These are phyloP conservation scores for Fusarium scirpi DNA, from an alignment of 2,329 filamentous ascomycete species.

Conservation along the genomic window DNA sequence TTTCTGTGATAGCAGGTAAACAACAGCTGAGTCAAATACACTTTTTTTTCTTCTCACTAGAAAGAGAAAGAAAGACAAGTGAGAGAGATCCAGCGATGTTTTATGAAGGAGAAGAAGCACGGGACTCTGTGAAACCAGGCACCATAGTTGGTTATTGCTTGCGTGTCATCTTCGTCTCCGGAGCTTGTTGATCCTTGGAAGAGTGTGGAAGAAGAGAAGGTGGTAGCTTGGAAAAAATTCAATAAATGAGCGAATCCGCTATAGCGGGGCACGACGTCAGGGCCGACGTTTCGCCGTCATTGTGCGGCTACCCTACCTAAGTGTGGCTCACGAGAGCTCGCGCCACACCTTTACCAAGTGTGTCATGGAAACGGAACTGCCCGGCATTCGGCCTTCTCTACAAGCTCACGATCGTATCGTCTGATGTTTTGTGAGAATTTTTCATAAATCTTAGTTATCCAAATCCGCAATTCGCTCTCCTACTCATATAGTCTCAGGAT, in stretches of 20 bases:
- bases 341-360: slow-evolving; percentile 26
- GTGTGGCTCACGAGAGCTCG: slow-evolving; percentile 19
- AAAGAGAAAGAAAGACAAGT: slow-evolving; percentile 16
- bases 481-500: no score
- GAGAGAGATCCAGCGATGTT: slow-evolving; percentile 16
- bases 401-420: slow-evolving; percentile 27
- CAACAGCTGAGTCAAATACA: slow-evolving; percentile 32
- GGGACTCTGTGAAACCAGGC: slow-evolving; percentile 43
- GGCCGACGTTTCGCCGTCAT: slow-evolving; percentile 31
- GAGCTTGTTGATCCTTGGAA: slow-evolving; percentile 40
- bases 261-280: slow-evolving; percentile 40
- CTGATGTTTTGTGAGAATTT: slow-evolving; percentile 24
- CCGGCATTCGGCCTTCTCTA: slow-evolving; percentile 28
- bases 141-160: slow-evolving; percentile 50
- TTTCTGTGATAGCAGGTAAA: slow-evolving; percentile 20
- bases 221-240: slow-evolving; percentile 37
- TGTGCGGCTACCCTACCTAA: not conserved
- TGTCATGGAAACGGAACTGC: slow-evolving; percentile 40
- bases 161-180: slow-evolving; percentile 51
- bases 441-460: not conserved
- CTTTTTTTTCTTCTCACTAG: not conserved
- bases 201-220: slow-evolving; percentile 36
- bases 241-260: slow-evolving; percentile 42
- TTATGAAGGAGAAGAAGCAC: slow-evolving; percentile 39
- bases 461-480: not conserved